Base-by-base conservation (phyloP, 176 grass and related monocot genomes). In the Zea mays region DNA sequence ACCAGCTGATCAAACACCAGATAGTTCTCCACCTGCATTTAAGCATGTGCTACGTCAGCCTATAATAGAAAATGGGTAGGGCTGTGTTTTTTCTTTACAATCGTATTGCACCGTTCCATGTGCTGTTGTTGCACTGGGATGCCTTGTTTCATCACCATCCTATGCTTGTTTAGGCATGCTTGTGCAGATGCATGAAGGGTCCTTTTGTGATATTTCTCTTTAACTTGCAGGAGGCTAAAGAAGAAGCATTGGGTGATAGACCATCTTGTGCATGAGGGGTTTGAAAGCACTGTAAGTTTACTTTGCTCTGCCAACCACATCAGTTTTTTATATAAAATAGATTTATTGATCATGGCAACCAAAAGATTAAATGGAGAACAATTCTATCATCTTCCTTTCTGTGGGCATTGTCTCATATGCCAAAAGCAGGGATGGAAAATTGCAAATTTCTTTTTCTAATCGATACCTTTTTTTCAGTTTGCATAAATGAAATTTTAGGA, bases 21-120 rank as follows among this genome's bases (percentile, higher is more conserved):
- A 94, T 39, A 69, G 81, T 72, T 87, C 79, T 61, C 92, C 90
- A 82, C 95, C 95, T 81, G 95, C 95, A 88, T 98, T 98, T 88
- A 91, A 84, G 64, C 95, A 98, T 49, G 65, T 82, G 67, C 58
- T 85, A 41, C 79, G 79, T 52, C 74, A 81, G 70, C 80, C 82
- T 67, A 80, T 88, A 38, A 77, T 84, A 46, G 91, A 92, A 90
- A 79, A 90, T 86, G 89, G 95, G 95, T 98, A 94, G 61, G 69
- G 40, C 20, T 16, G 19, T 62, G 59, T 16, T 34, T 68, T 67
- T 69, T 54, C 56, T 78, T n/a, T 54, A 72, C 20, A 20, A 46
- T 71, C 27, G n/a, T 73, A 2, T 41, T 82, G 62, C 34, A 69
- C n/a, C 70, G 6, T 48, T 80, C 56, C 50, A 64, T 77, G 15